Evolutionary conservation across 148 eudicot genomes (phyloP), one percentile per base, ranked within the genome.

Genomic region (Chenopodium formosanum): DNA sequence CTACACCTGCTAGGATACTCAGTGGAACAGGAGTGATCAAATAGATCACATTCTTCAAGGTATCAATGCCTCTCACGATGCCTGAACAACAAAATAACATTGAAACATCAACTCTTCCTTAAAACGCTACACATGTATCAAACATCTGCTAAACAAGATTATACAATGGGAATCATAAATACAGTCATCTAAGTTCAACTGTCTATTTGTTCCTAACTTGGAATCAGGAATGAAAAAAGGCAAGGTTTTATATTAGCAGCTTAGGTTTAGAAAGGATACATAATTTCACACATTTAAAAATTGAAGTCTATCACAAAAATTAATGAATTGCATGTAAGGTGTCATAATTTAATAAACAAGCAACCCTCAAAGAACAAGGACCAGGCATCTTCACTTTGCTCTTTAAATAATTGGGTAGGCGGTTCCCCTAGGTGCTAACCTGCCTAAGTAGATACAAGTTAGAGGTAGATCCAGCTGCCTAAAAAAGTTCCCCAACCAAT

Each of bases 11-110:
- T 73, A 95, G 87, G 58, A 71, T 84, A 78, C 83, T 84, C 69
- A 67, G 91, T 47, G 94, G 92, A 85, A 92, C 92, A 71, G 97
- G 97, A 34, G 98, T 93, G 77, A 95, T 90, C 60, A 95, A 79
- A 74, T 92, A 92, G 25, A 93, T 81, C 70, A 90, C 46, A n/a
- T 84, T 86, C 81, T 79, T 92, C 80, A 77, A 67, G 50, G 87
- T 81, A 79, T 95, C 96, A 14, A 95, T 89, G 75, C 93, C 89
- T 81, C 98, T 81, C 77, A 92, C 92, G 34, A 92, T 88, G 66
- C 96, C 97, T 93, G 91, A 76, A 79, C 73, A 78, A 86, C n/a
- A 71, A 47, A 85, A 56, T 47, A 80, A 52, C 23, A 67, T 65
- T 64, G 65, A 31, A 47, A 53, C 23, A 27, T 58, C 25, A 68